A percentile compares a stretch with the other conserved stretches of the same genome.
These are phyloP conservation scores for Cercophora sp. DNA, from an alignment of 495 filamentous ascomycete species.

Conservation along the genomic window DNA sequence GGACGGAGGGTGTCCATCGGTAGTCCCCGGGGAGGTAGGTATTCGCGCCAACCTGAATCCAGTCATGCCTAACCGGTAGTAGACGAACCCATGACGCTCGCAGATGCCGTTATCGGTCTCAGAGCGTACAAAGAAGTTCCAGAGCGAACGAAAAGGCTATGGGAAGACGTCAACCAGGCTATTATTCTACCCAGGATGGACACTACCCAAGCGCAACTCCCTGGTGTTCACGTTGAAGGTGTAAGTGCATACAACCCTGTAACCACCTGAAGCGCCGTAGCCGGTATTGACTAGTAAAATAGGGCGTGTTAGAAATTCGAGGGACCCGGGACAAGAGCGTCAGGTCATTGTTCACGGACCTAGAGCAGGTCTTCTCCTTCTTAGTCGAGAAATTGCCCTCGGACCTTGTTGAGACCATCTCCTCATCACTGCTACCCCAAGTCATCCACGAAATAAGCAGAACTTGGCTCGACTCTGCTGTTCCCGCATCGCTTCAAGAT, in stretches of 20 bases:
- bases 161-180: slow-evolving; percentile 46
- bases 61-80: slow-evolving; percentile 23
- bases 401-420: slow-evolving; percentile 58
- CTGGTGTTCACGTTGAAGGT: slow-evolving; percentile 33
- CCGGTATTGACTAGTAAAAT: slow-evolving; percentile 18
- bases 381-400: slow-evolving; percentile 61
- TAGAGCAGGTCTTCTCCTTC: slow-evolving; percentile 60
- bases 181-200: slow-evolving; percentile 50
- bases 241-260: slow-evolving; percentile 27
- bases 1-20: slow-evolving; percentile 46
- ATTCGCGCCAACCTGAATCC: neutral
- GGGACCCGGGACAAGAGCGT: slow-evolving; percentile 37
- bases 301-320: slow-evolving; percentile 31
- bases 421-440: slow-evolving; percentile 61
- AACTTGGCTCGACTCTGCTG: slow-evolving; percentile 67
- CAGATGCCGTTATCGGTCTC: slow-evolving; percentile 45
- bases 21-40: slow-evolving; percentile 39
- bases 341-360: slow-evolving; percentile 52
- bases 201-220: slow-evolving; percentile 24
- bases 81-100: slow-evolving; percentile 46
- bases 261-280: neutral
- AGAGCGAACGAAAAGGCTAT: slow-evolving; percentile 45
- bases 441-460: slow-evolving; percentile 63
- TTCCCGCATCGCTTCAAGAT: slow-evolving; percentile 68
- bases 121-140: slow-evolving; percentile 51